A percentile compares a stretch with the other conserved stretches of the same genome.
These are phyloP conservation scores for Penicillium sumatraense DNA, from an alignment of 2,329 filamentous ascomycete genomes.

Conservation along the genomic window DNA sequence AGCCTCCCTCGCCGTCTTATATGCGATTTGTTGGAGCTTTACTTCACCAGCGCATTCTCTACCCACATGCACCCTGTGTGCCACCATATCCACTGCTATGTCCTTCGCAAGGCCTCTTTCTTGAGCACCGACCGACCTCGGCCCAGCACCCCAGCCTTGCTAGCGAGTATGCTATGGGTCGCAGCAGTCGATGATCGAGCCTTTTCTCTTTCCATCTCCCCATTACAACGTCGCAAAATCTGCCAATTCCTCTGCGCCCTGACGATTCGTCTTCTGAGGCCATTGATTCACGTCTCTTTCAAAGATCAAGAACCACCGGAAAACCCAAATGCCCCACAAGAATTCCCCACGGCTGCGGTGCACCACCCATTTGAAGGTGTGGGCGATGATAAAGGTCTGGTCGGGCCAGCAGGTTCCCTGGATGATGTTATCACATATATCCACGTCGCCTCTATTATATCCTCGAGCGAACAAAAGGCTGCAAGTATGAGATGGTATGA, in stretches of 20 bases:
- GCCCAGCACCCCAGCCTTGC: slow-evolving; percentile 79
- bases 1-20: slow-evolving; percentile 79
- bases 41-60: slow-evolving; percentile 87
- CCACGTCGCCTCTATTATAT: slow-evolving; percentile 87
- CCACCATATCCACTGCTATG: slow-evolving; percentile 85
- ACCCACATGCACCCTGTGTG: slow-evolving; percentile 88
- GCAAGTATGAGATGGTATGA: slow-evolving; percentile 80
- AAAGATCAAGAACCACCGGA: slow-evolving; percentile 54
- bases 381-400: slow-evolving; percentile 56
- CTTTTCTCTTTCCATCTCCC: slow-evolving; percentile 79
- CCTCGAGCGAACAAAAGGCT: slow-evolving; percentile 91
- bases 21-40: slow-evolving; percentile 86
- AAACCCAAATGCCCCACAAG: slow-evolving; percentile 62
- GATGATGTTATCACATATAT: slow-evolving; percentile 94
- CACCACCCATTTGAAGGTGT: slow-evolving; percentile 55
- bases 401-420: slow-evolving; percentile 69
- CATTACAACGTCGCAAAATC: slow-evolving; percentile 79
- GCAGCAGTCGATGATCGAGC: slow-evolving; percentile 92
- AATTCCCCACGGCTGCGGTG: slow-evolving; percentile 75
- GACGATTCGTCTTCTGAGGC: slow-evolving; percentile 81
- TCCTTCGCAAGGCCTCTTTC: slow-evolving; percentile 86
- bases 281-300: slow-evolving; percentile 76
- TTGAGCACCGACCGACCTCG: slow-evolving; percentile 79
- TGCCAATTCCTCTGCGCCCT: slow-evolving; percentile 88
- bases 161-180: slow-evolving; percentile 96